A percentile compares a stretch with the other conserved stretches of the same genome.
These are phyloP conservation scores for Arachis hypogaea DNA, from an alignment of 306 rosid genomes.

Conservation along the genomic window DNA sequence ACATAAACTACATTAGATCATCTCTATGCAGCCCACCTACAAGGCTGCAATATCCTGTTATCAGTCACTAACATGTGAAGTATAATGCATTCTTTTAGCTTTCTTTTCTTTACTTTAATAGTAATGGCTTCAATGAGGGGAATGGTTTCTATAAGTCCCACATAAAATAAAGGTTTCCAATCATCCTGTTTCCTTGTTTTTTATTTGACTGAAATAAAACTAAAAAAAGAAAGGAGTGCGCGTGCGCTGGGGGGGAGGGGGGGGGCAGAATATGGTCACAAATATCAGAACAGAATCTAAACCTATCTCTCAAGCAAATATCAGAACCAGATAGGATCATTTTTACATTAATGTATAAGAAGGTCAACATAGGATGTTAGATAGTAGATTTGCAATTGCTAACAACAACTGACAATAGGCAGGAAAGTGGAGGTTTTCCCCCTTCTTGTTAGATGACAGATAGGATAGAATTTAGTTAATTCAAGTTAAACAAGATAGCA, in stretches of 20 bases:
- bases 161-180: no score
- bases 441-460: no score
- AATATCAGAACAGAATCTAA: neutral
- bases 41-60: neutral
- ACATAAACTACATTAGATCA: slow-evolving; percentile 10
- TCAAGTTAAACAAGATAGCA: neutral
- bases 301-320: slow-evolving; percentile 10
- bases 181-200: no score
- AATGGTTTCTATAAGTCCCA: no score
- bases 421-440: neutral
- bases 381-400: neutral
- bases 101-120: slow-evolving; percentile 20
- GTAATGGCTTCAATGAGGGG: no score
- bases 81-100: neutral
- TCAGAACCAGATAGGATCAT: slow-evolving; percentile 17
- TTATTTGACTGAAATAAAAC: no score
- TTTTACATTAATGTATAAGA: neutral
- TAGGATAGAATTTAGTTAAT: neutral
- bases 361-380: neutral
- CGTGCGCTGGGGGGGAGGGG: no score
- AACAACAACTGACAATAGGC: neutral
- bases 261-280: no score
- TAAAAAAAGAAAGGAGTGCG: no score
- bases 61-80: slow-evolving; percentile 19
- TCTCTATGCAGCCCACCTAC: slow-evolving; percentile 26